These are phyloP conservation scores for Phytophthora vignae DNA, from an alignment of 352 stramenopile species.

Conservation along the genomic window DNA sequence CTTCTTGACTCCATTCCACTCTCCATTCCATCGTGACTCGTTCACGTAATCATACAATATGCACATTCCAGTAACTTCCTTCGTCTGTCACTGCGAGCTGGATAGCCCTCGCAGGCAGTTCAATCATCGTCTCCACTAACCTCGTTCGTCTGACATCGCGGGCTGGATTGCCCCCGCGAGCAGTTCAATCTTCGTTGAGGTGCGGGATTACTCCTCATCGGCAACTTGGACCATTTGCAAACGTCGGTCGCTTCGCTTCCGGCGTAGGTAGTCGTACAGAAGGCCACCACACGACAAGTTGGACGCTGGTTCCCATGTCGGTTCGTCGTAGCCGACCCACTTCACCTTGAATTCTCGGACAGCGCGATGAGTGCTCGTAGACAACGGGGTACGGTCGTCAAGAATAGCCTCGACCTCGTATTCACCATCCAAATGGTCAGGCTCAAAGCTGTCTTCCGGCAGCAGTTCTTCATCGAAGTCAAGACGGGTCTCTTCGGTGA, in stretches of 20 bases:
- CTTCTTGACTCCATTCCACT: no score
- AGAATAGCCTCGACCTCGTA: background rate
- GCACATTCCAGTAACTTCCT: no score
- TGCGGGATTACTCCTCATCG: background rate
- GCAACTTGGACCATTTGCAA: no score
- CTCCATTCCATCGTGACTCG: no score
- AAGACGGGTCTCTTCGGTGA: background rate
- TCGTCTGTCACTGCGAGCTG: background rate
- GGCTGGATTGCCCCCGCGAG: no score
- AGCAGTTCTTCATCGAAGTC: background rate
- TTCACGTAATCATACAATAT: no score
- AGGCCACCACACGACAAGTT: no score
- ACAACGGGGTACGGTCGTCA: background rate
- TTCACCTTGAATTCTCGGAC: background rate
- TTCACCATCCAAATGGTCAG: background rate
- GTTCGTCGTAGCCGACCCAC: background rate
- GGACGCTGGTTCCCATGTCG: background rate
- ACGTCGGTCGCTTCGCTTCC: background rate
- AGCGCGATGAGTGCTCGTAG: background rate
- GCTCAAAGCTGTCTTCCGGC: background rate
- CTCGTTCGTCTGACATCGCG: no score
- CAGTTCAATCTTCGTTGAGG: background rate
- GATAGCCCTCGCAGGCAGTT: background rate
- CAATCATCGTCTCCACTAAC: background rate
- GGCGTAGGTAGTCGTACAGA: no score